Base-by-base conservation (phyloP, 2,329 filamentous ascomycete species). In the Trichoderma guizhouense region DNA sequence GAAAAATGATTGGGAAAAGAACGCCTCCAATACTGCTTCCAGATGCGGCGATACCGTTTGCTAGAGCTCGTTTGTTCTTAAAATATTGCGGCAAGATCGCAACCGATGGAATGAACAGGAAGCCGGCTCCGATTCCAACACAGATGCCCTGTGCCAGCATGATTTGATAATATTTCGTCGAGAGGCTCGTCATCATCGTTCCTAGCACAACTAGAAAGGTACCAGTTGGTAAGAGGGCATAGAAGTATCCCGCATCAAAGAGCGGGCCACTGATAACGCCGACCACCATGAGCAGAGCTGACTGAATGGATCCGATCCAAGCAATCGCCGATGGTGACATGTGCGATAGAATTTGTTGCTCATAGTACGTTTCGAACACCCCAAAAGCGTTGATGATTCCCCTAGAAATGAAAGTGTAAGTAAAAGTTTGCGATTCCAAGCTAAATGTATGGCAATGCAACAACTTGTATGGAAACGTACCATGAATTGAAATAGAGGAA, bases 351-450 rank as follows among this genome's bases (percentile, higher is more conserved):
- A 61, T 78, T 11, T 78, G 82, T 39, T 79, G 81, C 67, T 80
- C 76, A 74, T 89, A 90, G 79, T 88, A 88, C 2, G 84, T 84
- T 74, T 90, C 86, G 74, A 86, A 90, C 2, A 86, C 83, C 7
- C 86, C 86, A 71, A 87, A 89, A 7, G 85, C 75, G 71, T 77
- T 81, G 39, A 81, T 70, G 3, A 83, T 75, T 2, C 82, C 81
- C 62, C 62, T 65, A 18, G 2, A 34, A 1, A 24, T 53, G n/a
- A 34, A 51, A 6, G 1, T 2, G 12, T 51, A 2, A 53, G 43
- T 11, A 2, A 51, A 51, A 6, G 18, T 53, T 18, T 9, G 9
- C 11, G 7, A 62, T 8, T 5, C 4, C 3, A 24, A 3, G 9
- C n/a, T 3, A 47, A 21, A 6, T 28, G 3, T 14, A 4, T 24